These are phyloP conservation scores for Mycocentrospora acerina DNA, from an alignment of 2,329 filamentous ascomycete species.

Conservation along the genomic window DNA sequence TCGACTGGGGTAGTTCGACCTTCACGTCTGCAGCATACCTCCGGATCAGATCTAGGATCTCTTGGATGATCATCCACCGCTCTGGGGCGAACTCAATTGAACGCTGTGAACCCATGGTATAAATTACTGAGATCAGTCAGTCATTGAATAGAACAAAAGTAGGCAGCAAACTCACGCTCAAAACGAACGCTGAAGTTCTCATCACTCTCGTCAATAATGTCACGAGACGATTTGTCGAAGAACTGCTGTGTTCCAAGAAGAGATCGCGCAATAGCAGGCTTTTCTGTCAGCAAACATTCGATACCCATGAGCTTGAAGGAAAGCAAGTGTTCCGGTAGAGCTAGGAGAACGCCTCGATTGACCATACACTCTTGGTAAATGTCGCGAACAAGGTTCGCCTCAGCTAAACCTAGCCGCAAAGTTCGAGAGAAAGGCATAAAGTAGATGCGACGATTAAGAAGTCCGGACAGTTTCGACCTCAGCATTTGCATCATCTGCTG, in stretches of 20 bases:
- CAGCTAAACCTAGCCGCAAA: constrained; percentile 33
- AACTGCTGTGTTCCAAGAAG: constrained; percentile 49
- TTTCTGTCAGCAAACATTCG: constrained; percentile 47
- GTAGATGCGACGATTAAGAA: constrained; percentile 57
- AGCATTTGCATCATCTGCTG: constrained; percentile 63
- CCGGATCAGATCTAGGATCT: constrained; percentile 51
- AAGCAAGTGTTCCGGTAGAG: constrained; percentile 65
- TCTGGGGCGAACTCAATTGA: constrained; percentile 55
- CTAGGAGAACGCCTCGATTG: constrained; percentile 57
- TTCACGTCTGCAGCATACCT: constrained; percentile 35
- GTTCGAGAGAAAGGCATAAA: constrained; percentile 62
- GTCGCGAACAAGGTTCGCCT: constrained; percentile 40
- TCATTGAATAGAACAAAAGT: no score
- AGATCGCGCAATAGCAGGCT: constrained; percentile 27
- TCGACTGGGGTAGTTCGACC: constrained; percentile 33
- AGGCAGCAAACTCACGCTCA: no score
- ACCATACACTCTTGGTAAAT: constrained; percentile 53
- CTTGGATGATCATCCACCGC: constrained; percentile 60
- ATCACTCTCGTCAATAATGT: constrained; percentile 67
- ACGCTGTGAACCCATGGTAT: constrained; percentile 59
- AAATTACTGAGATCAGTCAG: no score
- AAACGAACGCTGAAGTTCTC: constrained; percentile 63
- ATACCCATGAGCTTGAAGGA: constrained; percentile 65
- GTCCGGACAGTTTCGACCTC: constrained; percentile 55
- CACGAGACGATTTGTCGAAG: constrained; percentile 50